A percentile compares a stretch with the other conserved stretches of the same genome.
phyloP scores from a whole-genome alignment of 805 yeast species.

The Candida ponderosae region DNA sequence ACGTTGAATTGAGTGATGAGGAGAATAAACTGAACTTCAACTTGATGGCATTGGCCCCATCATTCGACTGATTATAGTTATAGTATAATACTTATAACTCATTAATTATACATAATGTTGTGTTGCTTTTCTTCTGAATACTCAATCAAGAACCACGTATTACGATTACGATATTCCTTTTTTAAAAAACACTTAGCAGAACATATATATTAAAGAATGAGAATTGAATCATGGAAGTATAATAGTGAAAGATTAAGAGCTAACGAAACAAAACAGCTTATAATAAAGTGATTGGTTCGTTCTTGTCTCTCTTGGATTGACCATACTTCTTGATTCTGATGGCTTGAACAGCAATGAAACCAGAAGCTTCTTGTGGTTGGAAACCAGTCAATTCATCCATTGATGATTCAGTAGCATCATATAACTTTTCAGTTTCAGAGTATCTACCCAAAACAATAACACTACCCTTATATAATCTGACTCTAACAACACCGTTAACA shows the following conservation, averaged over 20 bases:
- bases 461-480: slow-evolving; percentile 87
- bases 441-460: slow-evolving; percentile 85
- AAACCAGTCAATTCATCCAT: slow-evolving; percentile 99
- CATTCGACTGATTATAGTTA: slow-evolving; percentile 23
- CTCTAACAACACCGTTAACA: slow-evolving; percentile 95
- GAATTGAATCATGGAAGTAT: too few relatives aligned
- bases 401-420: slow-evolving; percentile 96
- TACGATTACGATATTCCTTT: too few relatives aligned
- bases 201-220: too few relatives aligned
- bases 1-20: slow-evolving; percentile 57
- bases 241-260: too few relatives aligned
- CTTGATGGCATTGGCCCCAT: slow-evolving; percentile 67
- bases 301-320: slow-evolving; percentile 83
- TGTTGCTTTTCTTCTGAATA: slow-evolving; percentile 22
- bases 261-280: too few relatives aligned
- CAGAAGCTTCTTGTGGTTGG: slow-evolving; percentile 93
- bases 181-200: too few relatives aligned
- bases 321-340: slow-evolving; percentile 98
- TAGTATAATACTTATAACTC: too few relatives aligned
- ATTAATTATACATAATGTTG: too few relatives aligned
- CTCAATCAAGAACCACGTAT: too few relatives aligned
- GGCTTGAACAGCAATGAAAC: slow-evolving; percentile 96
- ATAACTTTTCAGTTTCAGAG: slow-evolving; percentile 90
- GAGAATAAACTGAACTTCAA: slow-evolving; percentile 59
- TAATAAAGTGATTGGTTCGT: slow-evolving; percentile 34